A percentile compares a stretch with the other conserved stretches of the same genome.
These are phyloP conservation scores for Casaregolazyma lundiana DNA, from an alignment of 1,139 yeast species.

Conservation along the genomic window DNA sequence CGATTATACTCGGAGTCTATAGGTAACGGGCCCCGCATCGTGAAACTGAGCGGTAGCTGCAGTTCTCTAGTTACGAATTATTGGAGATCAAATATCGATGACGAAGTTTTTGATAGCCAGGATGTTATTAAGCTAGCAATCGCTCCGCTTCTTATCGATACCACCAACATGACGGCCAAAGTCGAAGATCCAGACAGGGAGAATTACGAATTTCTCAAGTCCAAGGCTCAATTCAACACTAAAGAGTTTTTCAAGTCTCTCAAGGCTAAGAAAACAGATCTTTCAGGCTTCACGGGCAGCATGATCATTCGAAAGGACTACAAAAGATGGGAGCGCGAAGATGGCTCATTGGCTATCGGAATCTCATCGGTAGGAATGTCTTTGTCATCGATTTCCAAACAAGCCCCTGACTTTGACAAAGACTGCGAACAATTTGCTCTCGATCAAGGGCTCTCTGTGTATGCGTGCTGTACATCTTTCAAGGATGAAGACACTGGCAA, in stretches of 20 bases:
- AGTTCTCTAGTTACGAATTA: conserved; percentile 64
- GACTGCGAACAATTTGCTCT: conserved; percentile 39
- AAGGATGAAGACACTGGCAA: conserved; percentile 36
- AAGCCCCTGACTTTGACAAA: conserved; percentile 36
- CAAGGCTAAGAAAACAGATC: conserved; percentile 55
- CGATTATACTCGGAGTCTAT: conserved; percentile 38
- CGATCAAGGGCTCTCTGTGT: conserved; percentile 46
- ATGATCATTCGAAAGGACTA: conserved; percentile 79
- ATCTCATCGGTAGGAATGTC: conserved; percentile 72
- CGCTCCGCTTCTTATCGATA: conserved; percentile 71
- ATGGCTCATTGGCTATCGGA: conserved; percentile 45
- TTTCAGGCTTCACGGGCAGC: conserved; percentile 50
- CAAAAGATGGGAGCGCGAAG: conserved; percentile 53
- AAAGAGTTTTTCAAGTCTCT: conserved; percentile 39
- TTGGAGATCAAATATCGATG: conserved; percentile 39
- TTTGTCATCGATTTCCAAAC: conserved; percentile 49
- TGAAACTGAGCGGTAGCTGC: conserved; percentile 70
- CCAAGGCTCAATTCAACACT: conserved; percentile 17
- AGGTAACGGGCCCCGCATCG: conserved; percentile 51
- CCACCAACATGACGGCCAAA: conserved; percentile 57
- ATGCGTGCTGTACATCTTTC: conserved; percentile 61
- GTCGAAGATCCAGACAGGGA: conserved; percentile 51
- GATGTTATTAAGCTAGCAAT: conserved; percentile 50
- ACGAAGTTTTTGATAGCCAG: conserved; percentile 15
- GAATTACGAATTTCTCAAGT: conserved; percentile 40